Percentiles rank a stretch among this genome's conserved stretches.
Conservation (phyloP, 495 filamentous ascomycete genomes). For the Zalerion maritima region DNA sequence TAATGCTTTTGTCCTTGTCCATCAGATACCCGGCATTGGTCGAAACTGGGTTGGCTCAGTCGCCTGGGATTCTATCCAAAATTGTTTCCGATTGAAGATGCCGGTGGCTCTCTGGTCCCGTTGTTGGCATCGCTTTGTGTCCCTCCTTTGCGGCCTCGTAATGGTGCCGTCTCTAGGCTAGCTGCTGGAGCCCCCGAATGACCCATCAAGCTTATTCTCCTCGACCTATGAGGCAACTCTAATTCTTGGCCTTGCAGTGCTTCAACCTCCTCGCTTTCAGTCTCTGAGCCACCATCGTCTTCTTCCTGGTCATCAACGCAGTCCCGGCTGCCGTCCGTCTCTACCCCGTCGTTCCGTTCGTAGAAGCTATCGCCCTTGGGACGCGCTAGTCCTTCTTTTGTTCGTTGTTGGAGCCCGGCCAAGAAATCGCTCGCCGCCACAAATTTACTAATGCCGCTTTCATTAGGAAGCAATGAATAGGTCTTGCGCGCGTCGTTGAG, state of each 20-base stretch:
- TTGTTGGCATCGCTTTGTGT: no score
- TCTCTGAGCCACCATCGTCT: constrained; percentile 34
- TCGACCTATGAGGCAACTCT: no score
- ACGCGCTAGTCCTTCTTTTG: no score
- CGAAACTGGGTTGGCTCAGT: no score
- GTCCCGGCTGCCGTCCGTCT: constrained; percentile 20
- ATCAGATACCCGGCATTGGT: no score
- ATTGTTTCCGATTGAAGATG: no score
- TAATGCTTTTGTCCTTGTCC: no score
- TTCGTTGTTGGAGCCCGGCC: constrained; percentile 42
- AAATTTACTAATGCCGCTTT: constrained; percentile 40
- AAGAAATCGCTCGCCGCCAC: constrained; percentile 46
- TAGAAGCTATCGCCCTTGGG: no score
- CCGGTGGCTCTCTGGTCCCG: no score
- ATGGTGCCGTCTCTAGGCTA: constrained; percentile 32
- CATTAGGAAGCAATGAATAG: constrained; percentile 46
- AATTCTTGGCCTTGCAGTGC: constrained; percentile 16
- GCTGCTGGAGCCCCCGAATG: constrained; percentile 15
- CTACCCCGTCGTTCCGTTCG: constrained; percentile 40
- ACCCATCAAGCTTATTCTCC: constrained; percentile 30
- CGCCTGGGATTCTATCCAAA: no score
- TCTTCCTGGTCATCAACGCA: constrained; percentile 22
- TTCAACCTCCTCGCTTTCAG: constrained; percentile 44
- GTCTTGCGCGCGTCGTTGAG: constrained; percentile 54
- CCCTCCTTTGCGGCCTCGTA: constrained; percentile 15